Conservation (phyloP, 208 protist species). For the Leptomonas pyrrhocoris region DNA sequence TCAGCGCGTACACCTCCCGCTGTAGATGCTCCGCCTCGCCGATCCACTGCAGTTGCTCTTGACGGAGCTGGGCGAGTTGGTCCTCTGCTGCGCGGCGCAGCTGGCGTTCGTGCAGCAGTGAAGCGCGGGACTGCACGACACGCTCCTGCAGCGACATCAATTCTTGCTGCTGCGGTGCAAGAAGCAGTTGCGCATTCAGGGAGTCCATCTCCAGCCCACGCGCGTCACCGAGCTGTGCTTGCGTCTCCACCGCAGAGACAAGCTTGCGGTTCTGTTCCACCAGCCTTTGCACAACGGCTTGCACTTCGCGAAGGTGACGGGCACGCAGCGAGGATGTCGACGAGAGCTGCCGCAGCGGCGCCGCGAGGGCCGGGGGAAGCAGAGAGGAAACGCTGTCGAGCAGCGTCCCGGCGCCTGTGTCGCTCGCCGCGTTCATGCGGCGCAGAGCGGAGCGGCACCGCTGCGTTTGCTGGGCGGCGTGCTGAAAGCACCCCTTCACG, state of each 20-base stretch:
- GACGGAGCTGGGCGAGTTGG: constrained; percentile 13
- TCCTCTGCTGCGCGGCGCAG: constrained; percentile 25
- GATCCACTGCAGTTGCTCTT: constrained; percentile 15
- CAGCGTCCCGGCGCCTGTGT: not conserved
- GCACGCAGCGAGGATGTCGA: not conserved
- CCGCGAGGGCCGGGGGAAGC: not conserved
- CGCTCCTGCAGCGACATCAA: constrained; percentile 6
- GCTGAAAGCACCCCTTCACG: not conserved
- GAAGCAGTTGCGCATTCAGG: constrained; percentile 14
- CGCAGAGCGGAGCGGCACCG: not conserved
- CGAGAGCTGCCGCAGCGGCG: constrained; percentile 8
- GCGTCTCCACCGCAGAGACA: constrained; percentile 14
- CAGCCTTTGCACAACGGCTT: constrained; percentile 15
- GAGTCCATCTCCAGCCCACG: constrained; percentile 10
- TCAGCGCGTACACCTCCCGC: constrained; percentile 36
- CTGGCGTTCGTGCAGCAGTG: constrained; percentile 28
- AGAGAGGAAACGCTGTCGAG: not conserved
- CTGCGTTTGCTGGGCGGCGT: not conserved
- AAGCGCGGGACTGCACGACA: constrained; percentile 13
- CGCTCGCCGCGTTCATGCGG: not conserved
- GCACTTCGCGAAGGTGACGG: constrained; percentile 3
- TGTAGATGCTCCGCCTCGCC: constrained; percentile 8
- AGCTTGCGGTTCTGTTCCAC: constrained; percentile 21
- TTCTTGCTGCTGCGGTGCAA: not conserved
- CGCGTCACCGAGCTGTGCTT: constrained; percentile 9